Percentiles rank a stretch among this genome's conserved stretches.
Evolutionary conservation across 495 filamentous ascomycete genomes (phyloP).

Genomic region (Xylaria intraflava): DNA sequence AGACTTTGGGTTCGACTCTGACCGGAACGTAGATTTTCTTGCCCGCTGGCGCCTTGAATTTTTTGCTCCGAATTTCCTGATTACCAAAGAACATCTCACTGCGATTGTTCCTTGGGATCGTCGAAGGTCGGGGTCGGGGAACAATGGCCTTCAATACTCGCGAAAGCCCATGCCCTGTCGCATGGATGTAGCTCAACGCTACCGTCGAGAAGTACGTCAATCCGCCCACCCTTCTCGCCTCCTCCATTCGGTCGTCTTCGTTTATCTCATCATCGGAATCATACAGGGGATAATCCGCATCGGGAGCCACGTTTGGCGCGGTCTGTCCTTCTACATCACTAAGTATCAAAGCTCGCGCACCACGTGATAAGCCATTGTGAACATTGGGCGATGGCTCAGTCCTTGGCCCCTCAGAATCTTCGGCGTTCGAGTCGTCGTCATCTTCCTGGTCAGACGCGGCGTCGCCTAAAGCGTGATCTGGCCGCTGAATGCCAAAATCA

Average conservation of each 20-base stretch:
- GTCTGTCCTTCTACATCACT: constrained; percentile 46
- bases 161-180: constrained; percentile 32
- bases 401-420: constrained; percentile 26
- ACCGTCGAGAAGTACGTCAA: constrained; percentile 60
- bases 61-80: constrained; percentile 50
- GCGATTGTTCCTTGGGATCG: constrained; percentile 48
- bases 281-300: constrained; percentile 77
- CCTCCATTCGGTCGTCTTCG: constrained; percentile 60
- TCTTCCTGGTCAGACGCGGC: constrained; percentile 73
- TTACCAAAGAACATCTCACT: constrained; percentile 40
- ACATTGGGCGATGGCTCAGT: constrained; percentile 11
- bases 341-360: constrained; percentile 18
- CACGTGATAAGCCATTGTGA: constrained; percentile 29
- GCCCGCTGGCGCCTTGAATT: constrained; percentile 81
- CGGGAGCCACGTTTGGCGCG: constrained; percentile 40
- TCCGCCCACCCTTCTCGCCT: constrained; percentile 64
- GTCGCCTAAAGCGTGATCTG: constrained; percentile 63
- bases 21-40: constrained; percentile 93
- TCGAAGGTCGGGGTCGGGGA: constrained; percentile 55
- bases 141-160: constrained; percentile 44
- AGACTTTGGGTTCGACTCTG: constrained; percentile 94
- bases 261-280: constrained; percentile 82
- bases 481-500: constrained; percentile 80
- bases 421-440: constrained; percentile 52
- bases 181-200: constrained; percentile 25